These are phyloP conservation scores for Aspergillus ochraceus DNA, from an alignment of 2,329 filamentous ascomycete genomes.

Conservation along the genomic window DNA sequence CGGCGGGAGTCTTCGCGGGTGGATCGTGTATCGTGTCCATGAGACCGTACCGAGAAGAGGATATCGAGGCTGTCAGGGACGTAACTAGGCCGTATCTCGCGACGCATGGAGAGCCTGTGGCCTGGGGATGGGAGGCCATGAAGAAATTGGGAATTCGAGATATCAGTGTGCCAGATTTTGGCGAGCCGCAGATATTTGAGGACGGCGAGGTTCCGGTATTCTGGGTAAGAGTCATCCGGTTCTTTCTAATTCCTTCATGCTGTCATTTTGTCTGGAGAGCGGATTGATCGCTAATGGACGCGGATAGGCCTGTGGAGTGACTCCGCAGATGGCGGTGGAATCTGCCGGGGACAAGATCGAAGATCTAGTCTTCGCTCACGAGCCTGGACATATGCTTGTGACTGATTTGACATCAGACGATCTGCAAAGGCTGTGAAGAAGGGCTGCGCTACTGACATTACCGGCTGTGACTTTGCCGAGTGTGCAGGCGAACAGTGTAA, in stretches of 20 bases:
- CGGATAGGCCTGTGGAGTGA: slow-evolving; percentile 63
- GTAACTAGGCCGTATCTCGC: slow-evolving; percentile 57
- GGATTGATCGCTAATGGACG: not conserved
- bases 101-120: slow-evolving; percentile 65
- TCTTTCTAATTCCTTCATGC: not conserved
- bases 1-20: slow-evolving; percentile 59
- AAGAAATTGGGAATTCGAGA: slow-evolving; percentile 55
- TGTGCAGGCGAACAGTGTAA: too few species aligned
- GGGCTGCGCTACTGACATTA: too few species aligned
- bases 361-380: slow-evolving; percentile 62
- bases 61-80: slow-evolving; percentile 54
- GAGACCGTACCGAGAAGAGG: slow-evolving; percentile 55
- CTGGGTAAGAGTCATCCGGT: slow-evolving; percentile 24
- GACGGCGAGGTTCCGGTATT: slow-evolving; percentile 41
- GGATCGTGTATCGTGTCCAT: slow-evolving; percentile 63
- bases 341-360: slow-evolving; percentile 47
- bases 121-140: slow-evolving; percentile 63
- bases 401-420: slow-evolving; percentile 53
- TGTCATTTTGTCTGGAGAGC: slow-evolving; percentile 54
- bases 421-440: slow-evolving; percentile 16
- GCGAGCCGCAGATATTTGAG: slow-evolving; percentile 46
- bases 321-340: slow-evolving; percentile 65
- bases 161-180: slow-evolving; percentile 57
- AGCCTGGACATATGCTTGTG: slow-evolving; percentile 63
- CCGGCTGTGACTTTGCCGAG: too few species aligned